These are phyloP conservation scores for Mitragyna speciosa DNA, from an alignment of 257 asterid species.

Conservation along the genomic window DNA sequence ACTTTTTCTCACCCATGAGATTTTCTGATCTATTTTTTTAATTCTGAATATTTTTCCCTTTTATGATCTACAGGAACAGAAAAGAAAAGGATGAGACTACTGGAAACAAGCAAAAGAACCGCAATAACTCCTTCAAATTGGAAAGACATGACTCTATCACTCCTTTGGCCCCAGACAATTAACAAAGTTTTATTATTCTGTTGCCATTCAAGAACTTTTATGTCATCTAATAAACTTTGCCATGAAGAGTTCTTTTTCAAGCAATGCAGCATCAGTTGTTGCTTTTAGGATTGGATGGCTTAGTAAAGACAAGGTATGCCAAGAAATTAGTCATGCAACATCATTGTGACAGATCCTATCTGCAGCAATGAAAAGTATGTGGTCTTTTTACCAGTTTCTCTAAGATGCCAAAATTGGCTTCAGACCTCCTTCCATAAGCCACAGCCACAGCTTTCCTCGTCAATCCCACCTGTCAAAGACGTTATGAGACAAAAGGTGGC, in stretches of 20 bases:
- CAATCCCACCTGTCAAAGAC: conserved; percentile 66
- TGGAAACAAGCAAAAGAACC: background rate
- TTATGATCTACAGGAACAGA: background rate
- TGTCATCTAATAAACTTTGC: background rate
- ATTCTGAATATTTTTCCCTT: background rate
- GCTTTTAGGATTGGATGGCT: background rate
- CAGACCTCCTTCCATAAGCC: conserved; percentile 85
- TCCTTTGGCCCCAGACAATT: background rate
- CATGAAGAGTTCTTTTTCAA: background rate
- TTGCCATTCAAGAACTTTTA: background rate
- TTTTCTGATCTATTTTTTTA: background rate
- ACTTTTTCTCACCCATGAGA: background rate
- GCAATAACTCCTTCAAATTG: background rate
- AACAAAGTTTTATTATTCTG: background rate
- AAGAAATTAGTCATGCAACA: background rate
- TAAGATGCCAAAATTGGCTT: conserved; percentile 62
- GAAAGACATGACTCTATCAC: background rate
- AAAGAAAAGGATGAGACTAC: background rate
- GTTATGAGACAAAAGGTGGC: background rate
- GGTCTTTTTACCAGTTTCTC: conserved; percentile 66
- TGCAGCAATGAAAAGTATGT: background rate
- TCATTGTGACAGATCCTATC: background rate
- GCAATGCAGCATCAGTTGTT: background rate
- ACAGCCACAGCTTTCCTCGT: conserved; percentile 84
- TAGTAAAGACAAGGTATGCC: background rate